phyloP scores from a whole-genome alignment of 2,329 filamentous ascomycete species.

The Knufia petricola region DNA sequence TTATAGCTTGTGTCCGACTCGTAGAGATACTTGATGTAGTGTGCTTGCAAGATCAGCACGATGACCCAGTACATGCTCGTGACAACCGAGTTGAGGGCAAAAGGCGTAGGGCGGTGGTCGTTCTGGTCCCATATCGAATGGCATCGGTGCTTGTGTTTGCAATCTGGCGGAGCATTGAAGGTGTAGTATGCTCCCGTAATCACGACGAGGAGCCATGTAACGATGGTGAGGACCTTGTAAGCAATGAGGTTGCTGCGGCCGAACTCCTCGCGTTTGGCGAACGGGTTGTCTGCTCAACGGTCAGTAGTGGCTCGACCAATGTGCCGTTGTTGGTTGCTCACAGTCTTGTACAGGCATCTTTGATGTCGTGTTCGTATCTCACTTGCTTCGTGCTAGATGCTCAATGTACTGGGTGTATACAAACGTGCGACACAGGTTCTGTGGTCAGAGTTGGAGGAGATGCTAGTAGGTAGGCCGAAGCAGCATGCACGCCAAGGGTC shows the following conservation, averaged over 20 bases:
- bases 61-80: conserved; percentile 68
- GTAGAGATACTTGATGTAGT: conserved; percentile 70
- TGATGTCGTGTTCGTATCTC: neutral
- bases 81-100: conserved; percentile 59
- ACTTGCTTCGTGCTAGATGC: neutral
- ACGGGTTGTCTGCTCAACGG: conserved; percentile 57
- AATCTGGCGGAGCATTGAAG: conserved; percentile 54
- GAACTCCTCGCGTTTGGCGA: conserved; percentile 60
- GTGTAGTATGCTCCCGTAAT: conserved; percentile 67
- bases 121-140: conserved; percentile 70
- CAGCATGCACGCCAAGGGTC: neutral
- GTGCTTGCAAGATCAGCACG: conserved; percentile 64
- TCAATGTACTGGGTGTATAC: too few species aligned
- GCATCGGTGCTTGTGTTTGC: conserved; percentile 41
- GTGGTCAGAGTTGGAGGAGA: too few species aligned
- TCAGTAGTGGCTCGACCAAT: conserved; percentile 9
- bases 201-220: conserved; percentile 67
- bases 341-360: conserved; percentile 10
- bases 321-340: conserved; percentile 10
- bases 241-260: conserved; percentile 51
- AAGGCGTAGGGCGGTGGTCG: conserved; percentile 56
- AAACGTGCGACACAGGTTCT: too few species aligned
- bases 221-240: conserved; percentile 65
- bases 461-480: neutral
- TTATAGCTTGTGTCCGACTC: conserved; percentile 53